Evolutionary conservation across 805 yeast species (phyloP).

Genomic region (Candida anglica): DNA sequence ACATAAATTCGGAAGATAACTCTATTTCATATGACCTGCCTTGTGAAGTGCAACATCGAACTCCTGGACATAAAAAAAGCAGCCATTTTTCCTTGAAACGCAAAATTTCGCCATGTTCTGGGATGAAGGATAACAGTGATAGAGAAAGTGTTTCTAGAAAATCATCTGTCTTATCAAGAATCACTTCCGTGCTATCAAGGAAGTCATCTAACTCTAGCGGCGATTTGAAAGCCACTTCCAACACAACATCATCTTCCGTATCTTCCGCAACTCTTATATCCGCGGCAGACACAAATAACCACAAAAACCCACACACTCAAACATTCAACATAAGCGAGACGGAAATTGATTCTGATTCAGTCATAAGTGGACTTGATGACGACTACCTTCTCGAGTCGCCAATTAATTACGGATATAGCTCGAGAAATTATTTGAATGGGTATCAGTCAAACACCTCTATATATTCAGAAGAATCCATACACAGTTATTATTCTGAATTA

Average conservation of each 20-base stretch:
- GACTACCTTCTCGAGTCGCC: constrained; percentile 22
- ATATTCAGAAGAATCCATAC: constrained; percentile 21
- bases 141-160: not conserved
- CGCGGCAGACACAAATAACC: not conserved
- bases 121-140: not conserved
- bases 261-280: not conserved
- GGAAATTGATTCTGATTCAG: constrained; percentile 2
- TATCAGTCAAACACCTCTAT: constrained; percentile 11
- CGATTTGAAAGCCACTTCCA: not conserved
- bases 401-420: constrained; percentile 14
- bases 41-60: constrained; percentile 34
- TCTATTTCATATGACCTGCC: constrained; percentile 43
- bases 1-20: constrained; percentile 29
- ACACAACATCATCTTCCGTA: not conserved
- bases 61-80: constrained; percentile 1
- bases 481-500: constrained; percentile 13
- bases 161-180: constrained; percentile 1
- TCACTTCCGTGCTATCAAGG: constrained; percentile 3
- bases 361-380: constrained; percentile 19
- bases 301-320: no score
- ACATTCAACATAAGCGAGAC: no score
- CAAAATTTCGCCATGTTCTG: constrained; percentile 2
- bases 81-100: not conserved
- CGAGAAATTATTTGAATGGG: constrained; percentile 4
- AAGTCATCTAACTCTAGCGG: constrained; percentile 1